phyloP scores from a whole-genome alignment of 106 monocot genomes.

The Apostasia shenzhenica region DNA sequence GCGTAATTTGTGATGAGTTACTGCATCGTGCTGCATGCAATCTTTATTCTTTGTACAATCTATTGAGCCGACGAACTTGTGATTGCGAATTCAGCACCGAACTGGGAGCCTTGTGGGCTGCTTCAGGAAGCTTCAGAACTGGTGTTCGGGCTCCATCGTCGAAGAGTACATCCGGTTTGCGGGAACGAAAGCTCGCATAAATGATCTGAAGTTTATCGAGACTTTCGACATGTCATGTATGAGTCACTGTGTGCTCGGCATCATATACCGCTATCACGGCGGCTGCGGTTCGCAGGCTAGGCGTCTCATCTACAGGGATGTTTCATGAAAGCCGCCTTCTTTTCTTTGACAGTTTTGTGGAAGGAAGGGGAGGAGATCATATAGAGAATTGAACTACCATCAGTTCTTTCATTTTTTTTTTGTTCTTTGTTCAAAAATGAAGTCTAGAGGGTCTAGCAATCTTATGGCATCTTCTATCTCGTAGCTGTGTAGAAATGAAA shows the following conservation, averaged over 20 bases:
- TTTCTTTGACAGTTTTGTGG: background rate
- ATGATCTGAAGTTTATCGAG: constrained; percentile 67
- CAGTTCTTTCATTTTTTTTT: too few relatives aligned
- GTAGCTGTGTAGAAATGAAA: too few relatives aligned
- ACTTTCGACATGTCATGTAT: constrained; percentile 49
- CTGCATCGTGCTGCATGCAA: too few relatives aligned
- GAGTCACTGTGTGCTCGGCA: constrained; percentile 31
- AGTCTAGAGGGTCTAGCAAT: too few relatives aligned
- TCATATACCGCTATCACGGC: constrained; percentile 12
- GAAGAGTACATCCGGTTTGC: constrained; percentile 70
- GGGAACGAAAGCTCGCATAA: constrained; percentile 36
- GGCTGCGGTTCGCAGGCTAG: constrained; percentile 19
- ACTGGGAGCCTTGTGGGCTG: constrained; percentile 90
- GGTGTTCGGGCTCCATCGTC: constrained; percentile 62
- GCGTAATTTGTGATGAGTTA: too few relatives aligned
- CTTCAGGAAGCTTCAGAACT: constrained; percentile 76
- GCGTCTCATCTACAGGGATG: constrained; percentile 3
- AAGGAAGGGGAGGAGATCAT: too few relatives aligned
- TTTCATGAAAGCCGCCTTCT: background rate
- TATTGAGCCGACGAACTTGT: background rate
- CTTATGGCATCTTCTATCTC: too few relatives aligned
- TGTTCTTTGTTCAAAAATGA: too few relatives aligned
- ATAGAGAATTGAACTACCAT: too few relatives aligned
- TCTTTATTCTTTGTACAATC: too few relatives aligned
- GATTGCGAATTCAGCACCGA: constrained; percentile 46